Evolutionary conservation across 23 red algal species (phyloP), one percentile per base, ranked within the genome.

Genomic region (Pyropia yezoensis): DNA sequence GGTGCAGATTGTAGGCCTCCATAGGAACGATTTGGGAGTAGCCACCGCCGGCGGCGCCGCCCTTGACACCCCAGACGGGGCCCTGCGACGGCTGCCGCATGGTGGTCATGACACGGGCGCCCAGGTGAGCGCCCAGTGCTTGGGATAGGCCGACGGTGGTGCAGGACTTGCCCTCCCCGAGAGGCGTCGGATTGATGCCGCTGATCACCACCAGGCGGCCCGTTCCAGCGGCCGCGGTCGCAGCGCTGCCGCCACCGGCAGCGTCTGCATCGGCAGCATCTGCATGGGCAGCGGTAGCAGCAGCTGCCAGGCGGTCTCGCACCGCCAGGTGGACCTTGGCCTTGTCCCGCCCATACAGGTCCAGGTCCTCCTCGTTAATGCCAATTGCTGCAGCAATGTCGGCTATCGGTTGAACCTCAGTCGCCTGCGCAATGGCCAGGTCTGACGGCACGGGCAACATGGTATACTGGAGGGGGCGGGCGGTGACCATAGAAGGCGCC

Each of bases 11-110:
- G 80, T 91, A 98, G 25, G 91, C 94, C 62, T 98, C 85, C 94
- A 98, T 98, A 59, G 94, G 94, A 28, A 98, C 70, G 17, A 98
- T 86, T 70, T 98, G 94, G 56, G 85, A 77, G 73, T 85, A 98
- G 30, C 94, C 94, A 18, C 94, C 94, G 51, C 94, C 94, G 20
- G 94, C 94, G 18, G 94, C 94, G 9, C 94, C 94, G 71, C 94
- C 94, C 65, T 98, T 98, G 63, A 98, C 87, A 20, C 94, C 94
- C 57, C 91, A 98, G 0, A 86, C 91, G 14, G 94, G 94, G 29
- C 94, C 94, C 57, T 91, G 94, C 55, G 77, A 85, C 52, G 94
- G 94, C 77, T 98, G 94, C 49, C 94, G 69, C 34, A 98, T 71
- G 63, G 86, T 91, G 7, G 94, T 98, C 62, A 98, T 87, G 14